Evolutionary conservation across 352 stramenopile genomes (phyloP), one percentile per base, ranked within the genome.

Genomic region (Hyaloperonospora brassicae): DNA sequence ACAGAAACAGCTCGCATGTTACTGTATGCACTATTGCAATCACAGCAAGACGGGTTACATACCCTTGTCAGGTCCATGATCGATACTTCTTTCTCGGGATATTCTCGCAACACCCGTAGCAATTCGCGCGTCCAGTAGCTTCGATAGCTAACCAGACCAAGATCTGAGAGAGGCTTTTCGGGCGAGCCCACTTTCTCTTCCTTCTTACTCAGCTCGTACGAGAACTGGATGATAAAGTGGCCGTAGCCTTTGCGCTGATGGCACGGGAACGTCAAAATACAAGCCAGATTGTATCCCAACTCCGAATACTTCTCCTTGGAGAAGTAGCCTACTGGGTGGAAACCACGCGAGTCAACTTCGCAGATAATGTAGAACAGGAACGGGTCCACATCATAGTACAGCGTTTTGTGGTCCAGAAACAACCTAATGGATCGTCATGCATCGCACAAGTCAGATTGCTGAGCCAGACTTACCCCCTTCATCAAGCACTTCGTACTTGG

Each of bases 331-430:
- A 98, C 94, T 34, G 96, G 91, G 62, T 98, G 94, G 55, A 95
- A 94, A 10, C 93, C 81, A 13, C 78, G 77, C 36, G 55, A 70
- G 68, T 97, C 93, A 1, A 98, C 88, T 59, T 98, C 87, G 50
- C 93, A 98, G 40, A 99, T 80, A 21, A 99, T 83, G 73, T 99
- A 99, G 78, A 99, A 99, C 27, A 98, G 86, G 68, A 99, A 99
- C 30, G 97, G 97, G 61, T 99, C 96, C 3, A 99, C 97, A 60
- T 99, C 97, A 76, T 98, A 99, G 75, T 99, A 99, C 13, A 99
- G 77, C 36, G 97, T 99, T 75, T 99, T 99, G 82, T 99, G 96
- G 76, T 99, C 97, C 38, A 99, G 70, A 64, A 99, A 99, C 21
- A 99, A 76, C 36, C 76, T 86, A 44, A n/a, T 25, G 10, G 14